Evolutionary conservation across 805 yeast genomes (phyloP).

Genomic region (Ogataea ramenticola): DNA sequence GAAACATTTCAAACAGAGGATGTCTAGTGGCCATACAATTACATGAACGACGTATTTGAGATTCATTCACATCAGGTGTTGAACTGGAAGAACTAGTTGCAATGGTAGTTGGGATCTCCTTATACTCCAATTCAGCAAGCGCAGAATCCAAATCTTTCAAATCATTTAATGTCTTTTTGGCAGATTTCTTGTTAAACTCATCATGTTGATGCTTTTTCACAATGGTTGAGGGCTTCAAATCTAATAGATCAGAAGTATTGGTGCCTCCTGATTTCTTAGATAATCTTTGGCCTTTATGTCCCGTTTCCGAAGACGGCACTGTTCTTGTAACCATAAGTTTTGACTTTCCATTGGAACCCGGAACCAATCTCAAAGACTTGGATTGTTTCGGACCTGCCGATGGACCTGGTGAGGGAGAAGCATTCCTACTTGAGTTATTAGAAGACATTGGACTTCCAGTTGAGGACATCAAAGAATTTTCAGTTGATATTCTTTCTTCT

Average conservation of each 20-base stretch:
- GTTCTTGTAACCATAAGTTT: slow-evolving; percentile 4
- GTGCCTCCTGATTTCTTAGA: slow-evolving; percentile 19
- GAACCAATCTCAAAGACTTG: slow-evolving; percentile 9
- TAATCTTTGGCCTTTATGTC: slow-evolving; percentile 3
- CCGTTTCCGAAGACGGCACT: not conserved
- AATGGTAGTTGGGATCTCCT: not conserved
- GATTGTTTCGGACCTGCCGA: slow-evolving; percentile 5
- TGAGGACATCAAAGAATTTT: too few relatives aligned
- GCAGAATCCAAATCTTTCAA: slow-evolving; percentile 46
- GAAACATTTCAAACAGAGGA: slow-evolving; percentile 82
- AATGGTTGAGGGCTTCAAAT: slow-evolving; percentile 27
- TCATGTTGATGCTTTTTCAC: slow-evolving; percentile 23
- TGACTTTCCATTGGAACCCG: slow-evolving; percentile 9
- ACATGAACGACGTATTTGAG: slow-evolving; percentile 33
- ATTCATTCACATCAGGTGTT: slow-evolving; percentile 5
- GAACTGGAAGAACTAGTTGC: not conserved
- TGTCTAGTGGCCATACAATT: slow-evolving; percentile 85
- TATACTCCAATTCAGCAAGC: slow-evolving; percentile 35
- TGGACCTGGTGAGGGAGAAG: not conserved
- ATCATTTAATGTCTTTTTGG: slow-evolving; percentile 40
- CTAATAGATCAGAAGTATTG: slow-evolving; percentile 43
- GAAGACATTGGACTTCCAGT: not conserved
- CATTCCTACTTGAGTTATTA: not conserved
- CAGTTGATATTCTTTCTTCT: not conserved
- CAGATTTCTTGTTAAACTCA: slow-evolving; percentile 26